A percentile compares a stretch with the other conserved stretches of the same genome.
These are phyloP conservation scores for Kalmanozyma brasiliensis DNA, from an alignment of 1,284 basidiomycete genomes.

Conservation along the genomic window DNA sequence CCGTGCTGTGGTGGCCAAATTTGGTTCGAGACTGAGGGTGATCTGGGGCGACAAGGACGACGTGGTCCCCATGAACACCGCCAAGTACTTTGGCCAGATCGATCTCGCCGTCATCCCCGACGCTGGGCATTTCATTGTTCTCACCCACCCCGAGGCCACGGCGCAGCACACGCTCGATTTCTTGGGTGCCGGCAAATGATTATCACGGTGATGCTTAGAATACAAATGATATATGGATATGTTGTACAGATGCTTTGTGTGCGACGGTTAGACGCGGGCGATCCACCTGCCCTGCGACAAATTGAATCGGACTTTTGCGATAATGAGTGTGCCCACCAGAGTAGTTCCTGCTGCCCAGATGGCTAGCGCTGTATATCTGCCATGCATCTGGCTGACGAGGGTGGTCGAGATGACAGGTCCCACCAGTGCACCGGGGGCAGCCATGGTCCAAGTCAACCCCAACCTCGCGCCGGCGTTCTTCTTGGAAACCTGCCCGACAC, in stretches of 20 bases:
- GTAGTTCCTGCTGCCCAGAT: constrained; percentile 39
- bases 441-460: constrained; percentile 40
- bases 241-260: background rate
- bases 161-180: constrained; percentile 45
- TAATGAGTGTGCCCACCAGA: constrained; percentile 28
- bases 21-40: constrained; percentile 26
- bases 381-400: constrained; percentile 28
- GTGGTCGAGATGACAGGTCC: constrained; percentile 41
- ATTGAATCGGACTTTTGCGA: constrained; percentile 28
- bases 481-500: constrained; percentile 32
- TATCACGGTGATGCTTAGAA: too few species aligned
- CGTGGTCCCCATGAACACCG: constrained; percentile 41
- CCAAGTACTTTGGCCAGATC: constrained; percentile 50
- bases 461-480: constrained; percentile 27
- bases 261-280: constrained; percentile 24
- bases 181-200: constrained; percentile 24
- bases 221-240: constrained; percentile 6
- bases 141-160: constrained; percentile 42
- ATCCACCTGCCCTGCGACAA: constrained; percentile 23
- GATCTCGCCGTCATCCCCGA: constrained; percentile 39
- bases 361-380: constrained; percentile 31
- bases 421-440: constrained; percentile 37
- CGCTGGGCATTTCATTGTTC: constrained; percentile 34
- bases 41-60: constrained; percentile 54
- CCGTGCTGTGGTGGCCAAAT: constrained; percentile 19